Percentiles rank a stretch among this genome's conserved stretches.
Evolutionary conservation across 1,284 basidiomycete genomes (phyloP).

Genomic region (Meripilus lineatus): DNA sequence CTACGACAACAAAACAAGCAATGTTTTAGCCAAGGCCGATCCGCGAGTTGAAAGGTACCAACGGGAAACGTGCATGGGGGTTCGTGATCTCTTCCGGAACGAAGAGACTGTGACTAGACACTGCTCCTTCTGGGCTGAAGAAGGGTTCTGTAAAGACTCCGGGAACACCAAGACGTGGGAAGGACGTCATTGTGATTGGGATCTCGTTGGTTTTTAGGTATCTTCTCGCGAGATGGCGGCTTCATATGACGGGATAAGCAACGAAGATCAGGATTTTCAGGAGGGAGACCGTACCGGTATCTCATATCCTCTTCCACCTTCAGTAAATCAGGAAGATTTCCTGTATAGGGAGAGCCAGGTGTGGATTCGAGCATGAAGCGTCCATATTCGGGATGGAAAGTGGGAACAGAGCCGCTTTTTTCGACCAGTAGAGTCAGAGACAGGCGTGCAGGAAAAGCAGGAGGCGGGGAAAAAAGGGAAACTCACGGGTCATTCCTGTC

Average conservation of each 20-base stretch:
- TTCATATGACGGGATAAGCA: conserved; percentile 24
- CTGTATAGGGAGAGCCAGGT: conserved; percentile 92
- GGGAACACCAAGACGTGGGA: conserved; percentile 85
- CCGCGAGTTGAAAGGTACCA: conserved; percentile 34
- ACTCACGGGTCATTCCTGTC: conserved; percentile 58
- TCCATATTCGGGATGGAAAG: conserved; percentile 99
- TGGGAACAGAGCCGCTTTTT: conserved; percentile 73
- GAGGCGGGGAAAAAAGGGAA: conserved; percentile 2
- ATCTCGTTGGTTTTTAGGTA: conserved; percentile 86
- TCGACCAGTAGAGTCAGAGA: conserved; percentile 39
- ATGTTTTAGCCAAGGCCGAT: not conserved
- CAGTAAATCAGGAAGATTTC: conserved; percentile 79
- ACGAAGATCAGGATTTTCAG: conserved; percentile 6
- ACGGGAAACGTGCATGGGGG: conserved; percentile 97
- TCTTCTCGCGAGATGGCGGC: conserved; percentile 80
- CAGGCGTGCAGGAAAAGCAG: too few relatives aligned
- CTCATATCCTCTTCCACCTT: conserved; percentile 95
- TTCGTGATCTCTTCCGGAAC: conserved; percentile 96
- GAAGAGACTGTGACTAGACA: conserved; percentile 89
- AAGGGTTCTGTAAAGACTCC: conserved; percentile 93
- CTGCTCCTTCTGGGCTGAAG: conserved; percentile 66
- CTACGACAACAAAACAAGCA: conserved; percentile 36
- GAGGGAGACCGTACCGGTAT: conserved; percentile 50
- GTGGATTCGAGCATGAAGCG: conserved; percentile 99
- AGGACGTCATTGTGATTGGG: conserved; percentile 93